A percentile compares a stretch with the other conserved stretches of the same genome.
These are phyloP conservation scores for Auricularia sp. DNA, from an alignment of 768 basidiomycete genomes.

Conservation along the genomic window DNA sequence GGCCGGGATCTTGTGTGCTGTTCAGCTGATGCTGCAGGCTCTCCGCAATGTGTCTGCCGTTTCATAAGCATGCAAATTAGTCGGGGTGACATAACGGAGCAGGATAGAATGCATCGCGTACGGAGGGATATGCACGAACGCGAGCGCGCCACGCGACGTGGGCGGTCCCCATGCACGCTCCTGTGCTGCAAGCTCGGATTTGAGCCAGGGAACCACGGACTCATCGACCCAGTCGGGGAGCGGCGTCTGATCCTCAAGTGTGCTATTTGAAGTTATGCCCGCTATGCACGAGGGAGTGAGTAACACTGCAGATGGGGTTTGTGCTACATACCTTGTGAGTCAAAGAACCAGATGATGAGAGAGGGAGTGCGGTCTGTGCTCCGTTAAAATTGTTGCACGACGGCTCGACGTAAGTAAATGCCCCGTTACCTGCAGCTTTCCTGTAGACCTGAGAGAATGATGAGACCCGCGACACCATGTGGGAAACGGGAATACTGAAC, in stretches of 20 bases:
- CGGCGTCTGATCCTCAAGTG: conserved; percentile 22
- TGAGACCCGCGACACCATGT: too few relatives aligned
- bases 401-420: too few relatives aligned
- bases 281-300: background rate
- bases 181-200: conserved; percentile 42
- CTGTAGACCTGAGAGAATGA: conserved; percentile 26
- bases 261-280: background rate
- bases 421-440: conserved; percentile 20
- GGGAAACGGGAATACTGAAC: conserved; percentile 22
- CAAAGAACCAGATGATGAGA: conserved; percentile 68
- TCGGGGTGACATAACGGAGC: background rate
- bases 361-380: conserved; percentile 35
- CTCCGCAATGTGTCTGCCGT: conserved; percentile 22
- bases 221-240: conserved; percentile 62
- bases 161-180: conserved; percentile 47
- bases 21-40: conserved; percentile 26
- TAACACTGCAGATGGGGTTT: too few relatives aligned
- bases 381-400: background rate
- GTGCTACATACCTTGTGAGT: conserved; percentile 45
- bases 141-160: conserved; percentile 43
- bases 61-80: too few relatives aligned
- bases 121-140: conserved; percentile 72
- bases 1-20: conserved; percentile 30
- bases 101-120: conserved; percentile 15
- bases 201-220: conserved; percentile 52